A percentile compares a stretch with the other conserved stretches of the same genome.
Evolutionary conservation across 139 green algal species (phyloP).

Genomic region (Volvox reticuliferus): DNA sequence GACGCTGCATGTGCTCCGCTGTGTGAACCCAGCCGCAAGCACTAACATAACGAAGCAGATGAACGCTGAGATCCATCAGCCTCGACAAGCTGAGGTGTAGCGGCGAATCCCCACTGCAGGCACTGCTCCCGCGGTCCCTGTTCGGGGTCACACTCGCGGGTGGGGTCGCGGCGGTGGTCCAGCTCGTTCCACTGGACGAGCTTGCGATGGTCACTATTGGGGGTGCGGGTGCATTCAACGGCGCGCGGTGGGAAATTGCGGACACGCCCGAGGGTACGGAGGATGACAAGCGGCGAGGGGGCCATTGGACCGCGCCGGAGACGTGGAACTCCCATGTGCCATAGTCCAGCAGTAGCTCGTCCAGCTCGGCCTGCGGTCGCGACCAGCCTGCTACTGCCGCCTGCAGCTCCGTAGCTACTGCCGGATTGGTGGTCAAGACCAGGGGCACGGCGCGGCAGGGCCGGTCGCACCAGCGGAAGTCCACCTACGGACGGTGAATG

Average conservation of each 20-base stretch:
- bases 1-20: not conserved
- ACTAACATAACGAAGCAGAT: constrained; percentile 2
- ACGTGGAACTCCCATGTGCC: constrained; percentile 13
- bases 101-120: not conserved
- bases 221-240: no score
- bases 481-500: constrained; percentile 3
- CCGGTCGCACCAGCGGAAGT: not conserved
- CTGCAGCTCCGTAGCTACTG: constrained; percentile 11
- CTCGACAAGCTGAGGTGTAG: not conserved
- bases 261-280: no score
- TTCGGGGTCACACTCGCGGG: not conserved
- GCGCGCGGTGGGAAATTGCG: no score
- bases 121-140: no score
- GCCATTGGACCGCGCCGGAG: not conserved
- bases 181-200: no score
- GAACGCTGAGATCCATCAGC: not conserved
- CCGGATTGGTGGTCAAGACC: not conserved
- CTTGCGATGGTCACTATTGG: no score
- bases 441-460: constrained; percentile 10
- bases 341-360: constrained; percentile 39
- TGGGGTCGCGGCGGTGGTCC: not conserved
- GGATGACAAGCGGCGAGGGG: no score
- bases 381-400: not conserved
- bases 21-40: constrained; percentile 1
- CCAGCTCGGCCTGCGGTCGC: constrained; percentile 3